A percentile compares a stretch with the other conserved stretches of the same genome.
These are phyloP conservation scores for Coniferiporia sulphurascens DNA, from an alignment of 1,284 basidiomycete genomes.

Conservation along the genomic window DNA sequence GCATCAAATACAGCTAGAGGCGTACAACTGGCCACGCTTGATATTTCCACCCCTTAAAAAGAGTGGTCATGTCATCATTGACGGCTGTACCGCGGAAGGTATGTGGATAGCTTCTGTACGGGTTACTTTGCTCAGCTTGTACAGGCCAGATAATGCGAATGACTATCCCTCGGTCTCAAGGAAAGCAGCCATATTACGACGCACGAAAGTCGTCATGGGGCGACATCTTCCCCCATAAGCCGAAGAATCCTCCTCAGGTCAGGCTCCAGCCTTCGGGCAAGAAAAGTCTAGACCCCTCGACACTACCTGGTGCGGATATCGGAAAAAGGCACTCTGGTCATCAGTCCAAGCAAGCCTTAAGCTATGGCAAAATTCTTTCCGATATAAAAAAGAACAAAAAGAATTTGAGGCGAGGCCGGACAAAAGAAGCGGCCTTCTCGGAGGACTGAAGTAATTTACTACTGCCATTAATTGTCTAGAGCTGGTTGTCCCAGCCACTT, in stretches of 20 bases:
- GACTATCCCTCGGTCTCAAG: constrained; percentile 88
- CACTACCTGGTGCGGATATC: constrained; percentile 45
- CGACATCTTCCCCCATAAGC: constrained; percentile 87
- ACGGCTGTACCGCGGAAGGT: constrained; percentile 85
- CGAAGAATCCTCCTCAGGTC: constrained; percentile 68
- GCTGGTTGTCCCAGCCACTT: not conserved
- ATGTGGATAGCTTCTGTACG: constrained; percentile 22
- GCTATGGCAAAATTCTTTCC: constrained; percentile 12
- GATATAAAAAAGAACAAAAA: constrained; percentile 14
- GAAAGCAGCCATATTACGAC: constrained; percentile 93
- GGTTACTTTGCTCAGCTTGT: constrained; percentile 7
- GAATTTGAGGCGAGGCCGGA: not conserved
- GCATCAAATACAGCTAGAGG: constrained; percentile 53
- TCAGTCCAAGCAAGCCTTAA: constrained; percentile 2
- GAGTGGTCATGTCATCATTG: constrained; percentile 90
- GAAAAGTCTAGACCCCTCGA: constrained; percentile 24
- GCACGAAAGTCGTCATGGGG: constrained; percentile 93
- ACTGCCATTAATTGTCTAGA: not conserved
- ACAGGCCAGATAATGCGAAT: constrained; percentile 86
- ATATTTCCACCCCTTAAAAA: constrained; percentile 88
- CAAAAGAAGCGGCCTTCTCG: not conserved
- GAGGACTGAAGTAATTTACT: not conserved
- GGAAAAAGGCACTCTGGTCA: constrained; percentile 39
- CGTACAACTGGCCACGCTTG: constrained; percentile 86
- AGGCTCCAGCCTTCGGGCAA: constrained; percentile 43